Evolutionary conservation across 2,329 filamentous ascomycete species (phyloP).

Genomic region (Colletotrichum phormii): DNA sequence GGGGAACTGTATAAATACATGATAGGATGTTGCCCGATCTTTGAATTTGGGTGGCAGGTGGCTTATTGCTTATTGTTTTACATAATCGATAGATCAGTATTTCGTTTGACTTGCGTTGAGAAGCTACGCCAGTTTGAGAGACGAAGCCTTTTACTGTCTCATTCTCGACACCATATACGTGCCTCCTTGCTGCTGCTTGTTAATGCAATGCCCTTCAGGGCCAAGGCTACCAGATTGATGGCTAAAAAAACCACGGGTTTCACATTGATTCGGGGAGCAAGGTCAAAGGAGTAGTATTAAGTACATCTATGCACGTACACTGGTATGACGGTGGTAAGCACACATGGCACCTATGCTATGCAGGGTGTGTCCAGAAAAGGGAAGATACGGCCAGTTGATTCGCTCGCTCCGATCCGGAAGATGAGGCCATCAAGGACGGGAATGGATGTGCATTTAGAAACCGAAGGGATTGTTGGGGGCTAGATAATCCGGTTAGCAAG

Average conservation of each 20-base stretch:
- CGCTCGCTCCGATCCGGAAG: slow-evolving; percentile 10
- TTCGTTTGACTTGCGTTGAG: not conserved
- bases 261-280: not conserved
- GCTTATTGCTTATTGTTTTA: not conserved
- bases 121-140: not conserved
- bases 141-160: not conserved
- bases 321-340: slow-evolving; percentile 12
- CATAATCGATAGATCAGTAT: not conserved
- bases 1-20: not conserved
- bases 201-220: not conserved
- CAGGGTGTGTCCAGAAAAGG: slow-evolving; percentile 26
- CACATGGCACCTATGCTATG: slow-evolving; percentile 26
- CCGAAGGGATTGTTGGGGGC: slow-evolving; percentile 67
- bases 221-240: not conserved
- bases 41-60: not conserved
- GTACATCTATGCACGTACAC: slow-evolving; percentile 30
- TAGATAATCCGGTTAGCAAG: slow-evolving; percentile 42
- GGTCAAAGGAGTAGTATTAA: slow-evolving; percentile 21
- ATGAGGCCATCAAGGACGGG: not conserved
- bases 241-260: not conserved
- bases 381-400: slow-evolving; percentile 9
- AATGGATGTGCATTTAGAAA: slow-evolving; percentile 48
- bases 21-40: not conserved
- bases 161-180: not conserved
- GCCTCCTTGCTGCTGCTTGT: not conserved